These are phyloP conservation scores for Saccharomycopsis synnaedendra DNA, from an alignment of 805 yeast species.

Conservation along the genomic window DNA sequence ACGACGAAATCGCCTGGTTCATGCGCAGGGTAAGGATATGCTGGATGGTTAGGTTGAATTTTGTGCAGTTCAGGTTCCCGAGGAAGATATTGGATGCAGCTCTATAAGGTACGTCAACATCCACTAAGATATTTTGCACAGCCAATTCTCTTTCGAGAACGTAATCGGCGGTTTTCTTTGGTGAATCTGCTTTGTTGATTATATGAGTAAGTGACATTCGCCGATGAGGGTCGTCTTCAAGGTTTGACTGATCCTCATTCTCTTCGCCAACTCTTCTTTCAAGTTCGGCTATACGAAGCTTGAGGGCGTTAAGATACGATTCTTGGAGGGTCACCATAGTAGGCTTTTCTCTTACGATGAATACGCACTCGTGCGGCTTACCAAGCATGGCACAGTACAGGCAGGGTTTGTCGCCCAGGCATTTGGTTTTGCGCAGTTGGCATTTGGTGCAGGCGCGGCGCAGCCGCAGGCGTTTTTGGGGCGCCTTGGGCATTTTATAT, in stretches of 20 bases:
- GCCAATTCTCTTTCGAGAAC: conserved; percentile 7
- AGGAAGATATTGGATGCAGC: conserved; percentile 3
- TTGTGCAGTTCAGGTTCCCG: conserved; percentile 8
- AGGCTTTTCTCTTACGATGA: conserved; percentile 6
- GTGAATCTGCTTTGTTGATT: not conserved
- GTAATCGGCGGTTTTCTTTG: not conserved
- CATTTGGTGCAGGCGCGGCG: conserved; percentile 12
- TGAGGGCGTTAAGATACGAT: conserved; percentile 1
- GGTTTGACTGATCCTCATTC: not conserved
- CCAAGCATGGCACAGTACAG: conserved; percentile 1
- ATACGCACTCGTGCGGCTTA: conserved; percentile 8
- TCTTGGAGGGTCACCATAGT: conserved; percentile 9
- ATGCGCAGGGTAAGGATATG: conserved; percentile 2
- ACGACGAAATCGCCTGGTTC: not conserved
- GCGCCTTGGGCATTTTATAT: too few species aligned
- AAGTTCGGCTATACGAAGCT: conserved; percentile 3
- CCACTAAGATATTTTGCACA: conserved; percentile 4
- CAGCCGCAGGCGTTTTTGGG: conserved; percentile 1
- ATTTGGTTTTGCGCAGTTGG: conserved; percentile 12
- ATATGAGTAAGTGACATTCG: conserved; percentile 7
- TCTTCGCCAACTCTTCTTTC: not conserved
- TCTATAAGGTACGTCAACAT: conserved; percentile 4
- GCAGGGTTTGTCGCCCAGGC: conserved; percentile 14
- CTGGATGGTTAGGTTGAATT: conserved; percentile 6
- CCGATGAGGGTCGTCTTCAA: not conserved